Percentiles rank a stretch among this genome's conserved stretches.
Conservation (phyloP, 805 yeast genomes). For the Cyberlindnera petersonii region DNA sequence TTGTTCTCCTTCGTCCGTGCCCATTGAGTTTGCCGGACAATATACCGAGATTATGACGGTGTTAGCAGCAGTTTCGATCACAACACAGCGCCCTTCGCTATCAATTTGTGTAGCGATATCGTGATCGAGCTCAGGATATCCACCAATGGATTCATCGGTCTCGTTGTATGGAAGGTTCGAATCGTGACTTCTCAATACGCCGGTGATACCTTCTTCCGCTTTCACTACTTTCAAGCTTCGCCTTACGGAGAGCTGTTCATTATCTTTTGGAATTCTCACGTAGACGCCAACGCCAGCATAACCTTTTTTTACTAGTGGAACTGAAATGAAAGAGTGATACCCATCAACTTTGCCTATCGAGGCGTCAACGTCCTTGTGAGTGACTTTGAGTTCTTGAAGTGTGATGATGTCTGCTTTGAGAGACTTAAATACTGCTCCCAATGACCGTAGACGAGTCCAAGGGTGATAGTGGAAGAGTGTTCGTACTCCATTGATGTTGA, state of each 20-base stretch:
- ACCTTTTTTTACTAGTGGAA: slow-evolving; percentile 70
- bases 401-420: slow-evolving; percentile 75
- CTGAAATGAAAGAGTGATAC: slow-evolving; percentile 61
- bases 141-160: slow-evolving; percentile 52
- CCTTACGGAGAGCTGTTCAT: slow-evolving; percentile 37
- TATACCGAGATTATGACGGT: slow-evolving; percentile 64
- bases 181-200: slow-evolving; percentile 36
- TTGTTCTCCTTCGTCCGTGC: slow-evolving; percentile 60
- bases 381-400: slow-evolving; percentile 80
- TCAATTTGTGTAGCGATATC: slow-evolving; percentile 51
- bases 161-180: slow-evolving; percentile 21
- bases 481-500: slow-evolving; percentile 81
- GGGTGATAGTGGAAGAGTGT: slow-evolving; percentile 82
- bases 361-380: slow-evolving; percentile 43
- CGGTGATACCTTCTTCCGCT: slow-evolving; percentile 93
- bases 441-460: slow-evolving; percentile 53
- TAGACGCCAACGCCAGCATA: slow-evolving; percentile 92
- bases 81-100: slow-evolving; percentile 78
- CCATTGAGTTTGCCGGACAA: slow-evolving; percentile 88
- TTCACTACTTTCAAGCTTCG: slow-evolving; percentile 49
- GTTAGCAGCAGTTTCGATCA: slow-evolving; percentile 65
- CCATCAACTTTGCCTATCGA: slow-evolving; percentile 49
- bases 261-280: slow-evolving; percentile 46
- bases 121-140: slow-evolving; percentile 49
- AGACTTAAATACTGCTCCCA: slow-evolving; percentile 41